Conservation (phyloP, 164 flowering plant genomes). For the Nelumbo lutea region DNA sequence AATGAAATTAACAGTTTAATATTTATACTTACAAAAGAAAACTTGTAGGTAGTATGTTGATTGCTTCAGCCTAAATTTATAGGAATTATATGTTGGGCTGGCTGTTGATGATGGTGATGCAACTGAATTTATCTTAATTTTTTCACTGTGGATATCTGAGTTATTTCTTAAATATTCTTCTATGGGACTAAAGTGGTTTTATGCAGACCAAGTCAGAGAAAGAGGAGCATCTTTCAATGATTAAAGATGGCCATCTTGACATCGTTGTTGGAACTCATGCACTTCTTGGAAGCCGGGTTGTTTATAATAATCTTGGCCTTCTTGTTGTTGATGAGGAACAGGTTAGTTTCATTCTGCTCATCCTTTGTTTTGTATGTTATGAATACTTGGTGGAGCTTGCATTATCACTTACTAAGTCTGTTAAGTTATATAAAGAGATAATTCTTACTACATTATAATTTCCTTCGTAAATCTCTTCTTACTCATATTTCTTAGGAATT, state of each 20-base stretch:
- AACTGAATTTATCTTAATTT: neutral
- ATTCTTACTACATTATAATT: neutral
- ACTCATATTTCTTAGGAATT: too few relatives aligned
- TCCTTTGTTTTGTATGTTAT: neutral
- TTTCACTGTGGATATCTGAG: neutral
- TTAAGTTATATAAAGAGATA: neutral
- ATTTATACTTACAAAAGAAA: too few relatives aligned
- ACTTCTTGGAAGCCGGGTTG: conserved; percentile 91
- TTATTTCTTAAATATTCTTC: neutral
- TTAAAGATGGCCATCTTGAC: conserved; percentile 66
- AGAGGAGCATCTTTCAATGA: conserved; percentile 70
- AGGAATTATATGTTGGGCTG: neutral
- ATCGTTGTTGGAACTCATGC: conserved; percentile 97
- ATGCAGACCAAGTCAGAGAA: conserved; percentile 85
- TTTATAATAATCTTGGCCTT: conserved; percentile 82
- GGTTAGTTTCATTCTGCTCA: conserved; percentile 37
- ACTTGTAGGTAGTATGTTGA: too few relatives aligned
- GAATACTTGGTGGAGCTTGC: neutral
- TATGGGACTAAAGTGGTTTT: conserved; percentile 12
- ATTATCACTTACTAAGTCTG: conserved; percentile 3
- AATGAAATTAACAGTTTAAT: too few relatives aligned
- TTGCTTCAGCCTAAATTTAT: neutral
- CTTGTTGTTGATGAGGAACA: conserved; percentile 98
- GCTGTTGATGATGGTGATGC: neutral
- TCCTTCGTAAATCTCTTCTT: neutral